Conservation (phyloP, 352 stramenopile genomes). For the Phytophthora meadii region DNA sequence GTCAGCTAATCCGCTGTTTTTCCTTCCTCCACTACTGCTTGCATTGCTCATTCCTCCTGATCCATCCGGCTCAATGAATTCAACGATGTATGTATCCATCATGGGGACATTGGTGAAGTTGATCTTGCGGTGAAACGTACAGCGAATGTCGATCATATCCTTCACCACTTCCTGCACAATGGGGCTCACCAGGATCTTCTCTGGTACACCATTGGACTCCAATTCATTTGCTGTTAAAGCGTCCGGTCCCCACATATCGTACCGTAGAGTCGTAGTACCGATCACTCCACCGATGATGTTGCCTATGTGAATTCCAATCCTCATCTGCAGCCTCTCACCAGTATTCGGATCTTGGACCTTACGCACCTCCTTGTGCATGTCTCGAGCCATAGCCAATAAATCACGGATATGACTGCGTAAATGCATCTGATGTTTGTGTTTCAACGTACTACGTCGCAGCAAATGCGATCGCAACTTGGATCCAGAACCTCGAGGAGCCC, state of each 20-base stretch:
- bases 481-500: slow-evolving; percentile 9
- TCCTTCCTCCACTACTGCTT: slow-evolving; percentile 10
- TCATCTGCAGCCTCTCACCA: slow-evolving; percentile 85
- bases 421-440: slow-evolving; percentile 86
- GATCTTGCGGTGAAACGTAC: slow-evolving; percentile 83
- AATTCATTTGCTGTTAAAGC: slow-evolving; percentile 87
- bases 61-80: slow-evolving; percentile 67
- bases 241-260: slow-evolving; percentile 90
- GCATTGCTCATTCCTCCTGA: slow-evolving; percentile 3
- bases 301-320: slow-evolving; percentile 88
- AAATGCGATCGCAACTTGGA: slow-evolving; percentile 32
- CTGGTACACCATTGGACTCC: slow-evolving; percentile 86
- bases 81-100: slow-evolving; percentile 88
- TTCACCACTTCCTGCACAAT: slow-evolving; percentile 84
- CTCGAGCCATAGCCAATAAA: slow-evolving; percentile 78
- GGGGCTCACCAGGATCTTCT: slow-evolving; percentile 81
- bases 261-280: slow-evolving; percentile 85
- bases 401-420: slow-evolving; percentile 84
- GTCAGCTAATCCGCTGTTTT: slow-evolving; percentile 11
- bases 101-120: slow-evolving; percentile 83
- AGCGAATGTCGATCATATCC: slow-evolving; percentile 86
- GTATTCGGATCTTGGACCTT: slow-evolving; percentile 89
- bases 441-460: slow-evolving; percentile 67
- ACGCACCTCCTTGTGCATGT: slow-evolving; percentile 89
- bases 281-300: slow-evolving; percentile 91